Conservation (phyloP, 768 basidiomycete species). For the Suillus subluteus region DNA sequence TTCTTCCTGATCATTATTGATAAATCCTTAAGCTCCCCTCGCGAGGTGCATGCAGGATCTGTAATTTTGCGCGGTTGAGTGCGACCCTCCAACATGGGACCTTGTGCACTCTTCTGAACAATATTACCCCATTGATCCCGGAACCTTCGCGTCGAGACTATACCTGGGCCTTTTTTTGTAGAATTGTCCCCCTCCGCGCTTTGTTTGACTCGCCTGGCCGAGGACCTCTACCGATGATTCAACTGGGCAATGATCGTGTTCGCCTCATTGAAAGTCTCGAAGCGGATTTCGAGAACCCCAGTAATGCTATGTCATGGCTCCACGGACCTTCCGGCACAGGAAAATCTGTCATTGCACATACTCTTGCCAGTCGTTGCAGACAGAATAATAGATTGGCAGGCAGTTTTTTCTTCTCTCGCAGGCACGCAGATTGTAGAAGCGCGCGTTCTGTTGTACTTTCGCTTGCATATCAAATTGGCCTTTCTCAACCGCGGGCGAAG, state of each 20-base stretch:
- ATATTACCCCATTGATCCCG: too few relatives aligned
- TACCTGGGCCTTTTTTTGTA: slow-evolving; percentile 1
- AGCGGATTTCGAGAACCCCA: background rate
- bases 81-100: background rate
- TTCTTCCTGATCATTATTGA: background rate
- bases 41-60: background rate
- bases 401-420: background rate
- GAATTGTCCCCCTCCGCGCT: background rate
- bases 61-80: background rate
- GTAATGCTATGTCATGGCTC: background rate
- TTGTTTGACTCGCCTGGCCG: background rate
- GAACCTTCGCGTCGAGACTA: background rate
- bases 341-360: slow-evolving; percentile 4
- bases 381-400: background rate
- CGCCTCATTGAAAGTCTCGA: background rate
- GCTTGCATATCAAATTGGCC: background rate
- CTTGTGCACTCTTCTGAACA: background rate
- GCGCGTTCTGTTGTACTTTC: background rate
- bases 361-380: slow-evolving; percentile 1
- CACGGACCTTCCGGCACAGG: background rate
- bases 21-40: background rate
- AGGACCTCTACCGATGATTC: background rate
- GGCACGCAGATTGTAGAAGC: background rate
- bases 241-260: background rate
- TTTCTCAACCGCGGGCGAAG: background rate